Evolutionary conservation across 179 eudicot species (phyloP).

Genomic region (Amaranthus tricolor): DNA sequence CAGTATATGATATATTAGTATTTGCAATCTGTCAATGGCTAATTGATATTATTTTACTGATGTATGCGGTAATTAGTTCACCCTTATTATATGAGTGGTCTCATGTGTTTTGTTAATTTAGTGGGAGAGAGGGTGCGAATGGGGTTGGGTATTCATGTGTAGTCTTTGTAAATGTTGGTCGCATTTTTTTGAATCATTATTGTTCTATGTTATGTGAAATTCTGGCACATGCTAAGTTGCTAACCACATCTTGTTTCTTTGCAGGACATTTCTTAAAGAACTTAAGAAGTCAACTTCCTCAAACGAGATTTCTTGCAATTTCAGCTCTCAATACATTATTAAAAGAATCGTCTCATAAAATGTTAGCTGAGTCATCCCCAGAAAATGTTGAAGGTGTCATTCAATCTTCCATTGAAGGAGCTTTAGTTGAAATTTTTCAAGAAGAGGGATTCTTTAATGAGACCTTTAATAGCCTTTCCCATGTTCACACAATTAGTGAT

Average conservation of each 20-base stretch:
- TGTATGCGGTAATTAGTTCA: too few relatives aligned
- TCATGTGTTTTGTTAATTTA: neutral
- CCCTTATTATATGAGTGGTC: too few relatives aligned
- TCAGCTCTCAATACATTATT: conserved; percentile 90
- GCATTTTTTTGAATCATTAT: neutral
- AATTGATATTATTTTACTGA: too few relatives aligned
- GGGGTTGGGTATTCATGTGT: too few relatives aligned
- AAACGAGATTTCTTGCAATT: conserved; percentile 95
- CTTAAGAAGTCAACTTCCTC: conserved; percentile 93
- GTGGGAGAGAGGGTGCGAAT: too few relatives aligned
- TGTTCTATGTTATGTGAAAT: neutral
- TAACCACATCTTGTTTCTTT: conserved; percentile 4
- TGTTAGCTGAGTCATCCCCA: conserved; percentile 43
- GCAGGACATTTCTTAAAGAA: conserved; percentile 95
- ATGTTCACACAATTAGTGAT: conserved; percentile 85
- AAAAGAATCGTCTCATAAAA: conserved; percentile 90
- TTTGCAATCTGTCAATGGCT: too few relatives aligned
- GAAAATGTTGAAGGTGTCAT: conserved; percentile 36
- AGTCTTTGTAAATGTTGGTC: neutral
- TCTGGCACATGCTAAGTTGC: conserved; percentile 1
- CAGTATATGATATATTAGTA: too few relatives aligned
- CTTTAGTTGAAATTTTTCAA: conserved; percentile 65
- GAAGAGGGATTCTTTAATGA: conserved; percentile 92
- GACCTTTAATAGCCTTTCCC: conserved; percentile 85
- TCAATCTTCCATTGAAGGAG: conserved; percentile 81